Evolutionary conservation across 148 eudicot genomes (phyloP).

Genomic region (Arbutus unedo): DNA sequence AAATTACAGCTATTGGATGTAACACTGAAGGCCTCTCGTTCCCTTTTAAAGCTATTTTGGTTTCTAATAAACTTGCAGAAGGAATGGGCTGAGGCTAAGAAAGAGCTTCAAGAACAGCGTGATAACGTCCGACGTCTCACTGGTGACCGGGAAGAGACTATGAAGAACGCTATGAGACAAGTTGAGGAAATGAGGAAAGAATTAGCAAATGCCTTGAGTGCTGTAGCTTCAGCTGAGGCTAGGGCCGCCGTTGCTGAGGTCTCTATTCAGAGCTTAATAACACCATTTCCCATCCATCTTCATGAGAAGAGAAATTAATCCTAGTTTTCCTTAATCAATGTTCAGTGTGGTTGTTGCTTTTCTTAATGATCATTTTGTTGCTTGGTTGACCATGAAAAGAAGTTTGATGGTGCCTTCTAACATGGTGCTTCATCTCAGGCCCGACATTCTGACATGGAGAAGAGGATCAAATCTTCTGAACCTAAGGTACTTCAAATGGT

Average conservation of each 20-base stretch:
- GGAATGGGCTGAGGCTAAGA: slow-evolving; percentile 94
- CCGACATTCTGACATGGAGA: slow-evolving; percentile 60
- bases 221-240: slow-evolving; percentile 73
- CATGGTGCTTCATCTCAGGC: slow-evolving; percentile 33
- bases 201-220: slow-evolving; percentile 58
- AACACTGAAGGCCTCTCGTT: neutral
- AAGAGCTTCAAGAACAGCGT: slow-evolving; percentile 74
- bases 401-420: slow-evolving; percentile 8
- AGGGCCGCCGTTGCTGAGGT: slow-evolving; percentile 83
- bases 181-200: slow-evolving; percentile 73
- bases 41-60: neutral
- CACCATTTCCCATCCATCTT: neutral
- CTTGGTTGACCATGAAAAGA: neutral
- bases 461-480: slow-evolving; percentile 42
- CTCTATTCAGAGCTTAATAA: neutral
- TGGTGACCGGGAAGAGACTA: slow-evolving; percentile 55
- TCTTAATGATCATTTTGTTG: slow-evolving; percentile 2
- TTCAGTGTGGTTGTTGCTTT: neutral
- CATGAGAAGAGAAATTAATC: neutral
- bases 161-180: slow-evolving; percentile 66
- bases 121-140: slow-evolving; percentile 55
- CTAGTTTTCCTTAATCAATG: neutral
- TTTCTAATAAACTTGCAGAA: slow-evolving; percentile 33
- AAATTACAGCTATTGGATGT: neutral
- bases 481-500: slow-evolving; percentile 24